Evolutionary conservation across 2,329 filamentous ascomycete species (phyloP).

Genomic region (Eurotiales sp.): DNA sequence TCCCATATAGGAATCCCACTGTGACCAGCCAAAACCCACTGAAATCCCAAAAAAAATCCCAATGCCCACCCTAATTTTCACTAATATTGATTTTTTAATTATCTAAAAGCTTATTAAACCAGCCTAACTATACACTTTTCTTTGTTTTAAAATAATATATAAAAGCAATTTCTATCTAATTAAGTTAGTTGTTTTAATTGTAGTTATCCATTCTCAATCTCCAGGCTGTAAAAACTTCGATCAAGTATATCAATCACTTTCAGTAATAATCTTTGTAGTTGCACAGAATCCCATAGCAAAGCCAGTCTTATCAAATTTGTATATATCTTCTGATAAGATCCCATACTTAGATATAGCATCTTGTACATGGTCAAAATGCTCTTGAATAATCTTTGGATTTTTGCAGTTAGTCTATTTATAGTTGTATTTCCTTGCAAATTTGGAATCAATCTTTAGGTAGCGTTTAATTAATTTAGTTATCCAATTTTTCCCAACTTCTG

Average conservation of each 20-base stretch:
- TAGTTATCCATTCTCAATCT: conserved; percentile 17
- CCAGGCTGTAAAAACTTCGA: conserved; percentile 11
- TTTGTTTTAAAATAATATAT: conserved; percentile 14
- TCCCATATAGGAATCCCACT: no score
- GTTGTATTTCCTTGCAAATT: background rate
- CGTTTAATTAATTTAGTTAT: background rate
- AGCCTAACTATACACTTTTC: conserved; percentile 10
- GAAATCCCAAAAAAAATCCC: no score
- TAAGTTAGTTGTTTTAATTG: no score
- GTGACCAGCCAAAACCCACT: no score
- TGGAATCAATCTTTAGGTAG: background rate
- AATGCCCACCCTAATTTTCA: no score
- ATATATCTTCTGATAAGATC: background rate
- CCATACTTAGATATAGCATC: background rate
- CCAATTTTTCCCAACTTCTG: no score
- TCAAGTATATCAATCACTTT: background rate
- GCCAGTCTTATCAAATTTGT: background rate
- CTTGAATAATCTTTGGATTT: background rate
- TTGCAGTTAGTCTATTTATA: background rate
- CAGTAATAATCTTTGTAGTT: no score
- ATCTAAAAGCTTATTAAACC: conserved; percentile 1
- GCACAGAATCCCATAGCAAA: background rate
- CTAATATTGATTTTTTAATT: background rate
- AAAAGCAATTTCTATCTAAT: no score
- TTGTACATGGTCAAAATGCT: background rate